These are phyloP conservation scores for Trametes punicea DNA, from an alignment of 768 basidiomycete genomes.

Conservation along the genomic window DNA sequence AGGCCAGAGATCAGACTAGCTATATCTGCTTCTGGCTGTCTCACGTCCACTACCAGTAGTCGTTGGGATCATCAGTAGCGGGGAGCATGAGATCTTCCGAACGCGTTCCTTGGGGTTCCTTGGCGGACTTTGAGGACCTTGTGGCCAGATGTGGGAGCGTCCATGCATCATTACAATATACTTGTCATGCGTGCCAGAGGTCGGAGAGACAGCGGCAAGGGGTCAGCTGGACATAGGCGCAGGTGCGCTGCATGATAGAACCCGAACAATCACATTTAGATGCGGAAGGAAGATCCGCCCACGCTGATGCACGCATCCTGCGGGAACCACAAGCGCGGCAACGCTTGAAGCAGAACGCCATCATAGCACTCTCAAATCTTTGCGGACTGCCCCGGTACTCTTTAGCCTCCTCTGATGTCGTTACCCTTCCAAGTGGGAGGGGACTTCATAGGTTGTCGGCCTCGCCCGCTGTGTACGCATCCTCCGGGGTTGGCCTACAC, in stretches of 20 bases:
- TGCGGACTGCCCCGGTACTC: too few species aligned
- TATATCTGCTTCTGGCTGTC: constrained; percentile 8
- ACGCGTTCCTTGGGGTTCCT: not conserved
- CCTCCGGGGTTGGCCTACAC: not conserved
- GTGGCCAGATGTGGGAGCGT: not conserved
- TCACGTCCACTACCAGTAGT: not conserved
- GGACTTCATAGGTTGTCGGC: constrained; percentile 1
- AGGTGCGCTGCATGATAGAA: too few species aligned
- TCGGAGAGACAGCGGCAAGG: not conserved
- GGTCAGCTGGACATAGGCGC: constrained; percentile 8
- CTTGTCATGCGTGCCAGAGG: constrained; percentile 1
- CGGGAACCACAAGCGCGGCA: too few species aligned
- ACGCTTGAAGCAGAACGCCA: too few species aligned
- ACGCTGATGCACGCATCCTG: too few species aligned
- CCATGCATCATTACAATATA: too few species aligned
- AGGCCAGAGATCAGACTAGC: constrained; percentile 1
- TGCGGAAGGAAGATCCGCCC: too few species aligned
- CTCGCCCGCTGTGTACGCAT: not conserved
- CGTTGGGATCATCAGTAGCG: not conserved
- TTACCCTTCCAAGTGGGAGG: constrained; percentile 4
- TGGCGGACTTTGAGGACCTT: not conserved
- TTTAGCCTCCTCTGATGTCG: not conserved
- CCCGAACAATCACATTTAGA: too few species aligned
- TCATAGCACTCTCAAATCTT: too few species aligned
- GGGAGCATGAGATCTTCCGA: constrained; percentile 3